Percentiles rank a stretch among this genome's conserved stretches.
Evolutionary conservation across 1,284 basidiomycete species (phyloP).

Genomic region (Heterobasidion parviporum): DNA sequence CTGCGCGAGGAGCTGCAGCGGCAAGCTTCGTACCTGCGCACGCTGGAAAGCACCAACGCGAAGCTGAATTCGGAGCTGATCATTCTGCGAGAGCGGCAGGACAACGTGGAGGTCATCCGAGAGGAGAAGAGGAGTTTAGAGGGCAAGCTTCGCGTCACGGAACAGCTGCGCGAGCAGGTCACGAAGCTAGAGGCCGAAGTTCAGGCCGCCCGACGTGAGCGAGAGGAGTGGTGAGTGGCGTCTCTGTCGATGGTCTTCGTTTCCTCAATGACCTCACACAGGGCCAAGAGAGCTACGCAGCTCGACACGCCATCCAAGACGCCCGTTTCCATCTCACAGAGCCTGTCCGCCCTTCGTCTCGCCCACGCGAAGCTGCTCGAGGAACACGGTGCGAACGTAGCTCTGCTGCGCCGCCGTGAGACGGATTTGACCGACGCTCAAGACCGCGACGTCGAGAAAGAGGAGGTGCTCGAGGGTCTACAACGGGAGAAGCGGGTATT

Average conservation of each 20-base stretch:
- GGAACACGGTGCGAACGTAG: conserved; percentile 48
- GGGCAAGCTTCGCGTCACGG: conserved; percentile 40
- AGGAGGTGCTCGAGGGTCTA: conserved; percentile 25
- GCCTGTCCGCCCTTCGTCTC: conserved; percentile 48
- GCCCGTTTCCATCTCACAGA: conserved; percentile 44
- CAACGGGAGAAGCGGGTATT: conserved; percentile 28
- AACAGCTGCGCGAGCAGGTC: conserved; percentile 49
- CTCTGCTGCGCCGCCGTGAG: conserved; percentile 41
- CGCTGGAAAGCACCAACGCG: conserved; percentile 57
- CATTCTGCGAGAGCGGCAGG: conserved; percentile 43
- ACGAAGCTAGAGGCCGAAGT: conserved; percentile 55
- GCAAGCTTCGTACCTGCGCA: conserved; percentile 51
- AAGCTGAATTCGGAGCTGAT: conserved; percentile 47
- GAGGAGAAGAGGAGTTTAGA: conserved; percentile 70
- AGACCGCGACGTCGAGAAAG: conserved; percentile 25
- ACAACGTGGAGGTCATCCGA: conserved; percentile 58
- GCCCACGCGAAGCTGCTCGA: conserved; percentile 54
- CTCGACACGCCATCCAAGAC: conserved; percentile 32
- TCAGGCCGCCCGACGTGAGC: conserved; percentile 43
- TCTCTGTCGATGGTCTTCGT: background rate
- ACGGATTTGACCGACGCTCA: conserved; percentile 36
- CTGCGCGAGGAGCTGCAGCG: conserved; percentile 56
- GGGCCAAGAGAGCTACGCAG: conserved; percentile 30
- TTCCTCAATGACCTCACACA: conserved; percentile 11
- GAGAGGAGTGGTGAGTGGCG: conserved; percentile 42